phyloP scores from a whole-genome alignment of 2,329 filamentous ascomycete genomes.

The Ceratocystiopsis brevicomis region DNA sequence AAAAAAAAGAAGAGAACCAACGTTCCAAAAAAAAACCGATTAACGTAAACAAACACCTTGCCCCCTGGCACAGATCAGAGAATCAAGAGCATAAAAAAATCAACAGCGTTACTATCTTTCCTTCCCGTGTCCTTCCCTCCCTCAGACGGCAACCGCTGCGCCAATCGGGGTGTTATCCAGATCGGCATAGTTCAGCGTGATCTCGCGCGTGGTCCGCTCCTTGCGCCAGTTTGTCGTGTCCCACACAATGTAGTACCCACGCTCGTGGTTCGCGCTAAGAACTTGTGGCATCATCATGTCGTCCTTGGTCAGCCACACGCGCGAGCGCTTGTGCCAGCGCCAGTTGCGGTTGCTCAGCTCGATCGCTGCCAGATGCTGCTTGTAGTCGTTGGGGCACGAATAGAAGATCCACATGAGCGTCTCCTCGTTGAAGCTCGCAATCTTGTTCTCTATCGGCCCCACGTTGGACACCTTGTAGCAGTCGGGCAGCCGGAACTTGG shows the following conservation, averaged over 20 bases:
- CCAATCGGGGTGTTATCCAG: slow-evolving; percentile 27
- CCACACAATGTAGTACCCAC: slow-evolving; percentile 49
- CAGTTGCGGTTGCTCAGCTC: slow-evolving; percentile 48
- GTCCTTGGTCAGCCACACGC: slow-evolving; percentile 49
- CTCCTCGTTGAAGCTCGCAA: slow-evolving; percentile 48
- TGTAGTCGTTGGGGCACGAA: slow-evolving; percentile 41
- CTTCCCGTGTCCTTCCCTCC: not conserved
- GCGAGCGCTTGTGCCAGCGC: slow-evolving; percentile 50
- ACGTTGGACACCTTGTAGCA: slow-evolving; percentile 51
- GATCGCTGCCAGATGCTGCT: slow-evolving; percentile 43
- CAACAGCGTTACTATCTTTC: not conserved
- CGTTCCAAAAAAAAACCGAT: too few relatives aligned
- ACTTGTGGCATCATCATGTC: slow-evolving; percentile 44
- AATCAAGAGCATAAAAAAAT: not conserved
- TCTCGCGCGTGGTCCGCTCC: slow-evolving; percentile 32
- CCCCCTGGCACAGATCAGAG: not conserved
- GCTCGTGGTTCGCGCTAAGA: slow-evolving; percentile 38
- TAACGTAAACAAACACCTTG: not conserved
- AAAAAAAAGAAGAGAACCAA: not conserved
- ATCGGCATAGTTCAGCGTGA: slow-evolving; percentile 42
- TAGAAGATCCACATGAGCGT: slow-evolving; percentile 54
- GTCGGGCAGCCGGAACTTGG: slow-evolving; percentile 40
- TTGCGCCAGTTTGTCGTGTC: slow-evolving; percentile 43
- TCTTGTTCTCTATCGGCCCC: slow-evolving; percentile 45
- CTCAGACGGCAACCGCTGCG: not conserved